phyloP scores from a whole-genome alignment of 1,284 basidiomycete species.

The Trichosporon inkin region DNA sequence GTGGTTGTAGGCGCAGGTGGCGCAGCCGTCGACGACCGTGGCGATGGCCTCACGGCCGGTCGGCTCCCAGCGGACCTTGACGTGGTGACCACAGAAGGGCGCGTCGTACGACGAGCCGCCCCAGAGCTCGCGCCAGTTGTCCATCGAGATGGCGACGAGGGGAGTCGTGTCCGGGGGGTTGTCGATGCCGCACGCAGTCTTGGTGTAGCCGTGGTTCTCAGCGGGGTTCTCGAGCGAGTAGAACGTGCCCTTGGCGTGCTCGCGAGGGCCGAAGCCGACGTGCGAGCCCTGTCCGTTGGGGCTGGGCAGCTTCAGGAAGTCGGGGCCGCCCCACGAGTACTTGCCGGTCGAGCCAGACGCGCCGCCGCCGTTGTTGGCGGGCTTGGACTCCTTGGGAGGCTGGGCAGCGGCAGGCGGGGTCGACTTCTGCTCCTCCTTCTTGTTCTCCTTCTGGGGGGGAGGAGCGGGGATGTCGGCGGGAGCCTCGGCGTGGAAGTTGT shows the following conservation, averaged over 20 bases:
- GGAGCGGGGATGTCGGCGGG: neutral
- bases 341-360: neutral
- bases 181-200: conserved; percentile 1
- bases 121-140: conserved; percentile 4
- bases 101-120: neutral
- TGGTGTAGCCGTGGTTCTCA: conserved; percentile 13
- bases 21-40: conserved; percentile 9
- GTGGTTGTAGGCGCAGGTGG: conserved; percentile 9
- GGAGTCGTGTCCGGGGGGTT: conserved; percentile 1
- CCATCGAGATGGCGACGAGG: conserved; percentile 2
- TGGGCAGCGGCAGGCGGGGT: neutral
- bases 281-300: conserved; percentile 20
- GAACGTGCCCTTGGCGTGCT: neutral
- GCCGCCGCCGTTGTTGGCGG: neutral
- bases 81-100: conserved; percentile 4
- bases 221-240: conserved; percentile 14
- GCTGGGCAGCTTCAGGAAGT: conserved; percentile 38
- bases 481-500: neutral
- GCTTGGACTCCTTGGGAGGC: neutral
- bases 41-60: neutral
- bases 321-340: conserved; percentile 1
- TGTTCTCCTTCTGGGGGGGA: neutral
- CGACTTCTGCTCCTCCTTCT: neutral
- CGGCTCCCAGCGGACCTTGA: neutral
- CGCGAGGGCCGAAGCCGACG: conserved; percentile 45